A percentile compares a stretch with the other conserved stretches of the same genome.
Conservation (phyloP, 2,329 filamentous ascomycete genomes). For the Hypoxylon sp. region DNA sequence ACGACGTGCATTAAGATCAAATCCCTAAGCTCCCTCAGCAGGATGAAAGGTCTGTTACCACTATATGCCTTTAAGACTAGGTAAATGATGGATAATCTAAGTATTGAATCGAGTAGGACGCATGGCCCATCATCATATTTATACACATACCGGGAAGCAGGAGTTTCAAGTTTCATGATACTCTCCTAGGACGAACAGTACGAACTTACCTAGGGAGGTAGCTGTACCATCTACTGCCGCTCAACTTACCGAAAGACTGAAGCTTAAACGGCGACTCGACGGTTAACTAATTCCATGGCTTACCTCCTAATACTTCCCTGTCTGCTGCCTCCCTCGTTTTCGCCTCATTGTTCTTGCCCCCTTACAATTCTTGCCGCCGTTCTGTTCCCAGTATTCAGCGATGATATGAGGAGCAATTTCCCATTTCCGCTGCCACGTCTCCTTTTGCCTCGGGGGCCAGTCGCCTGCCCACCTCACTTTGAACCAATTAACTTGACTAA, state of each 20-base stretch:
- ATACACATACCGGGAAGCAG: no score
- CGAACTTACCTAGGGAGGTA: neutral
- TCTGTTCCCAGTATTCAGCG: constrained; percentile 19
- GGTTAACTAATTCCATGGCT: neutral
- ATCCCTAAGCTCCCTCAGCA: no score
- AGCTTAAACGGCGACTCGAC: neutral
- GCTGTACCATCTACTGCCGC: neutral
- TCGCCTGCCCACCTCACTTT: constrained; percentile 33
- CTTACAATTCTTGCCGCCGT: neutral
- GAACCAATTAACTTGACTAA: constrained; percentile 3
- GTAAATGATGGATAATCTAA: no score
- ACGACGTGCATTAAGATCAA: no score
- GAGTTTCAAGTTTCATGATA: no score
- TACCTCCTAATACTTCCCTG: constrained; percentile 5
- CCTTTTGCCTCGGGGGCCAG: constrained; percentile 22
- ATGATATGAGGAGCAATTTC: constrained; percentile 16
- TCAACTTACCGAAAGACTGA: neutral
- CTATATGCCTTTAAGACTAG: no score
- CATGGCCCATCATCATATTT: no score
- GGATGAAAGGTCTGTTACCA: no score
- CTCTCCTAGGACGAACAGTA: no score
- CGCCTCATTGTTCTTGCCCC: neutral
- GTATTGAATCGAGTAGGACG: no score
- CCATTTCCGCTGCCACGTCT: constrained; percentile 8
- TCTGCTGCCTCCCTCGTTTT: neutral